Percentiles rank a stretch among this genome's conserved stretches.
phyloP scores from a whole-genome alignment of 768 basidiomycete genomes.

The Pulveroboletus sp. region DNA sequence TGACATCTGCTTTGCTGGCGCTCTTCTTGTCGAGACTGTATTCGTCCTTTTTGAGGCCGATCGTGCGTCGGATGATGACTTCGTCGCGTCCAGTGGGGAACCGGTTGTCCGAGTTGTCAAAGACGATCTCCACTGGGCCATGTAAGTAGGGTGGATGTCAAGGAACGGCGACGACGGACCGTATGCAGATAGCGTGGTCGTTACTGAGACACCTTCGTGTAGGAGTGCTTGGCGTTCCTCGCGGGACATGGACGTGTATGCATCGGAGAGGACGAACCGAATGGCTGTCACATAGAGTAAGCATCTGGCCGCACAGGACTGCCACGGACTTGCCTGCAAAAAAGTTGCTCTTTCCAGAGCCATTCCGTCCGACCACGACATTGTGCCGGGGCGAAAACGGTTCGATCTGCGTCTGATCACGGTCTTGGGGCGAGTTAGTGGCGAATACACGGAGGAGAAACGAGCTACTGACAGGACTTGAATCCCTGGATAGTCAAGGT shows the following conservation, averaged over 20 bases:
- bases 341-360: slow-evolving; percentile 98
- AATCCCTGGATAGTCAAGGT: slow-evolving; percentile 92
- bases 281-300: slow-evolving; percentile 56
- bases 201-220: slow-evolving; percentile 87
- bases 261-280: slow-evolving; percentile 96
- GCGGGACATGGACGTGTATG: slow-evolving; percentile 91
- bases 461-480: slow-evolving; percentile 77
- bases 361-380: slow-evolving; percentile 96
- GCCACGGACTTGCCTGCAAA: slow-evolving; percentile 69
- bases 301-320: not conserved
- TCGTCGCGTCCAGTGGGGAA: slow-evolving; percentile 92
- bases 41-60: slow-evolving; percentile 98
- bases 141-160: not conserved
- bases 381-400: slow-evolving; percentile 94
- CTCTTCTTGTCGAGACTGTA: slow-evolving; percentile 97
- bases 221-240: slow-evolving; percentile 93
- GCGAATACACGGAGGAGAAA: not conserved
- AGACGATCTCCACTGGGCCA: slow-evolving; percentile 76
- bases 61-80: slow-evolving; percentile 86
- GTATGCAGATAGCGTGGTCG: slow-evolving; percentile 89
- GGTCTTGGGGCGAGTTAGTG: slow-evolving; percentile 44
- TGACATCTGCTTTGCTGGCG: slow-evolving; percentile 93
- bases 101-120: slow-evolving; percentile 91
- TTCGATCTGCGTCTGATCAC: slow-evolving; percentile 89
- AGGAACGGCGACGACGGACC: slow-evolving; percentile 42